These are phyloP conservation scores for Phalaenopsis hybrid DNA, from an alignment of 116 monocot genomes.

Conservation along the genomic window DNA sequence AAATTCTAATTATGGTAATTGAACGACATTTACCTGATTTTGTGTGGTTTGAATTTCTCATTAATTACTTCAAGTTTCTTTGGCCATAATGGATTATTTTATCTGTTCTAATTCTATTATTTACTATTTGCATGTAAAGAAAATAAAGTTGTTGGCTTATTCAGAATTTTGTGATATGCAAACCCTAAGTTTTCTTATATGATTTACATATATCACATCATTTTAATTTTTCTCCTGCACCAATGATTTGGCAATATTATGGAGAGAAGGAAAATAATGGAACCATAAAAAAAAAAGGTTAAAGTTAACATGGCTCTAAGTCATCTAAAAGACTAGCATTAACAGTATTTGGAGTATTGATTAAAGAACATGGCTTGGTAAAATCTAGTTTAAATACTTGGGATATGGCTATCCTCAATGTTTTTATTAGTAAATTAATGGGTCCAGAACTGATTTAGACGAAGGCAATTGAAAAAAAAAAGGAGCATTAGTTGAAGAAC, in stretches of 20 bases:
- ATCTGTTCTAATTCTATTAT: neutral
- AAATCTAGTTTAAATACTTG: neutral
- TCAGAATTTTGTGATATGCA: neutral
- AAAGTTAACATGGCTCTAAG: neutral
- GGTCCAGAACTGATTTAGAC: too few species aligned
- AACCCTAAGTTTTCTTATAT: neutral
- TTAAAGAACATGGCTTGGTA: neutral
- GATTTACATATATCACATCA: too few species aligned
- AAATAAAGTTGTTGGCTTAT: neutral
- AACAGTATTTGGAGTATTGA: neutral
- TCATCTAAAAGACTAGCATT: neutral
- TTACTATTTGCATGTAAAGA: neutral
- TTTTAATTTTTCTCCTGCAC: neutral
- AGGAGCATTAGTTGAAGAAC: neutral
- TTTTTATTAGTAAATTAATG: too few species aligned
- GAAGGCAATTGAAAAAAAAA: neutral
- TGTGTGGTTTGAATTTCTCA: neutral
- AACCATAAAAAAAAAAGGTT: neutral
- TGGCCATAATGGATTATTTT: neutral
- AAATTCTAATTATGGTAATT: neutral
- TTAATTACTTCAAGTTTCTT: neutral
- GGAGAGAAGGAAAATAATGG: neutral
- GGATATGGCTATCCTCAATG: too few species aligned
- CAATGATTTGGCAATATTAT: neutral
- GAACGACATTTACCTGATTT: neutral